phyloP scores from a whole-genome alignment of 306 rosid species.

The Coriaria nepalensis region DNA sequence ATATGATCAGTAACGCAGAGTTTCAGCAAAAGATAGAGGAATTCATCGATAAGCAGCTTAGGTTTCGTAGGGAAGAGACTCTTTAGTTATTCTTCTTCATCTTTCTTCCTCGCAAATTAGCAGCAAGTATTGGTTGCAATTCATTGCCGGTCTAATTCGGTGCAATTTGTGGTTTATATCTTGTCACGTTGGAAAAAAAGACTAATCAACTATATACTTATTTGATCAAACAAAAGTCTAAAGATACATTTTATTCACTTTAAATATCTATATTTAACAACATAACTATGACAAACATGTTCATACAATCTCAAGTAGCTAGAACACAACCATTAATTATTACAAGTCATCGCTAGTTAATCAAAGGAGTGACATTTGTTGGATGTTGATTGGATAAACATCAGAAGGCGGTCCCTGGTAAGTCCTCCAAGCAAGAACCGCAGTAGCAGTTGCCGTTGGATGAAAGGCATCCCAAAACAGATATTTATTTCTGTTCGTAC shows the following conservation, averaged over 20 bases:
- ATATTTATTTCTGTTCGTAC: conserved; percentile 28
- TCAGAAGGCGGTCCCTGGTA: conserved; percentile 43
- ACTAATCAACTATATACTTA: no score
- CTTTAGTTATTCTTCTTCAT: conserved; percentile 32
- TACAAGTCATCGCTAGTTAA: background rate
- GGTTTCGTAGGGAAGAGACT: conserved; percentile 58
- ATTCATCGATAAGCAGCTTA: conserved; percentile 65
- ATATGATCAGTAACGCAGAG: conserved; percentile 56
- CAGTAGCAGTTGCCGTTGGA: conserved; percentile 51
- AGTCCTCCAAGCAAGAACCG: conserved; percentile 50
- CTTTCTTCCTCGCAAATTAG: no score
- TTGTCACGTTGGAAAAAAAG: no score
- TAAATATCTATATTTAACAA: no score
- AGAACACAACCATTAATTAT: no score
- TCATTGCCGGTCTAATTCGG: no score
- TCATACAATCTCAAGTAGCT: no score
- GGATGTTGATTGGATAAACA: conserved; percentile 52
- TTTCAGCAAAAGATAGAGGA: conserved; percentile 59
- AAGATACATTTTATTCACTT: no score
- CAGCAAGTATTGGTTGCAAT: no score
- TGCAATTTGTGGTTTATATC: no score
- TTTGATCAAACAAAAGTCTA: no score
- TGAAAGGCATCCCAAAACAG: conserved; percentile 87
- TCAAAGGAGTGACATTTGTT: conserved; percentile 45
- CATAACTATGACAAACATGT: no score